Evolutionary conservation across 495 filamentous ascomycete species (phyloP).

Genomic region (Bathelium albidoporum): DNA sequence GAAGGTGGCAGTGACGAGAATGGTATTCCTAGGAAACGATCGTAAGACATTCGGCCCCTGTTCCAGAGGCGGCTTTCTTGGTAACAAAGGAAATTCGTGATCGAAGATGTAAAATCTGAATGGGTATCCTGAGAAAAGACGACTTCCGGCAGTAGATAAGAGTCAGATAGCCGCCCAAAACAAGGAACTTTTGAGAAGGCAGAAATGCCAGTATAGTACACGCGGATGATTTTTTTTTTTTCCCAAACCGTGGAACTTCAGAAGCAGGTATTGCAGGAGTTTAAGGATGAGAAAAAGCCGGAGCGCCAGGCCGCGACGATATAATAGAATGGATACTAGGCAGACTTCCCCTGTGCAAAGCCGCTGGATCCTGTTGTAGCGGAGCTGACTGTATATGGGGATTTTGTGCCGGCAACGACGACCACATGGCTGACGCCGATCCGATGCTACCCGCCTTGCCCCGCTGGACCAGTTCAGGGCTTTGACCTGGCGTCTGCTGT

Average conservation of each 20-base stretch:
- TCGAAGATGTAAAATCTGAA: background rate
- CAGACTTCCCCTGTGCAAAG: background rate
- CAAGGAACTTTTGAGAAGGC: background rate
- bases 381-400: background rate
- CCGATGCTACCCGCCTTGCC: background rate
- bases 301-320: background rate
- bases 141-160: background rate
- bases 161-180: background rate
- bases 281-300: background rate
- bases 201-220: background rate
- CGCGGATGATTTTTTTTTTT: too few species aligned
- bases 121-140: background rate
- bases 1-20: background rate
- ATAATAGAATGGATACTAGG: constrained; percentile 6
- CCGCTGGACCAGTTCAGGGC: background rate
- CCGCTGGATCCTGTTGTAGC: background rate
- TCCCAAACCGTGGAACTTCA: background rate
- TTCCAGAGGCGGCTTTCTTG: background rate
- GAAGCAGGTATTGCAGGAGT: background rate
- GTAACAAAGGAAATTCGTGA: background rate
- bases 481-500: background rate
- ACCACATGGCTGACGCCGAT: background rate
- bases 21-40: background rate
- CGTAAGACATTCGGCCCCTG: background rate
- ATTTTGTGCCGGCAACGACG: background rate